A percentile compares a stretch with the other conserved stretches of the same genome.
Evolutionary conservation across 2,329 filamentous ascomycete species (phyloP).

Genomic region (Monosporascus ibericus): DNA sequence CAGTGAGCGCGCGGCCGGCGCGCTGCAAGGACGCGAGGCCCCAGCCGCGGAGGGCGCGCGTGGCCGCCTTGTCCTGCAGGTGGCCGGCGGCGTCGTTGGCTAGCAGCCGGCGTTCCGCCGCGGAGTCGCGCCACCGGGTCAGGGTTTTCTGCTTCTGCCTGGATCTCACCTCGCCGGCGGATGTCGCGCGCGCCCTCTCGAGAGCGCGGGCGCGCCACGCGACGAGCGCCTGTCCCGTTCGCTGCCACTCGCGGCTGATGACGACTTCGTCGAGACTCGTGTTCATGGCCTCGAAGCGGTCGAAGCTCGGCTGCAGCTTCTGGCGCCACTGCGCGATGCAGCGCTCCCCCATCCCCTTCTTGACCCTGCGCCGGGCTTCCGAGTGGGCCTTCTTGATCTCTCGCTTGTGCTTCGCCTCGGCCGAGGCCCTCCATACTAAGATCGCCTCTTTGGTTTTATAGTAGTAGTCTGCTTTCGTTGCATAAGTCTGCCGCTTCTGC

Average conservation of each 20-base stretch:
- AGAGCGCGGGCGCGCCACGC: constrained; percentile 21
- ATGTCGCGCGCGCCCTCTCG: constrained; percentile 13
- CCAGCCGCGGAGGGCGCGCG: constrained; percentile 23
- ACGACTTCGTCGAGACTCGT: constrained; percentile 15
- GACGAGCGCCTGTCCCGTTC: constrained; percentile 13
- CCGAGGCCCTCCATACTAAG: constrained; percentile 15
- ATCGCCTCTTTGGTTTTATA: constrained; percentile 19
- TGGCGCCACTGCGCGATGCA: constrained; percentile 23
- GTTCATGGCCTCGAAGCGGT: constrained; percentile 20
- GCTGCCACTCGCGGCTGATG: constrained; percentile 17
- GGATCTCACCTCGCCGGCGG: constrained; percentile 9
- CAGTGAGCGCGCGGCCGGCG: constrained; percentile 23
- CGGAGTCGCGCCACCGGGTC: constrained; percentile 18
- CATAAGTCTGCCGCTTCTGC: constrained; percentile 18
- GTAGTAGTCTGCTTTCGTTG: constrained; percentile 23
- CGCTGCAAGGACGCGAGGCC: constrained; percentile 23
- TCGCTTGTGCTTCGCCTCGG: constrained; percentile 24
- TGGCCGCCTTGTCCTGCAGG: constrained; percentile 16
- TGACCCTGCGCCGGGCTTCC: constrained; percentile 26
- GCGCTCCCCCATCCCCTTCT: constrained; percentile 25
- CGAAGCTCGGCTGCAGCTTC: constrained; percentile 18
- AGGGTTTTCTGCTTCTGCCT: constrained; percentile 18
- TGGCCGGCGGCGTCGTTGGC: constrained; percentile 16
- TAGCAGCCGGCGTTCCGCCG: constrained; percentile 11
- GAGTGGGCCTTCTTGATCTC: constrained; percentile 25